Percentiles rank a stretch among this genome's conserved stretches.
Conservation (phyloP, 2,329 filamentous ascomycete genomes). For the Fusarium napiforme region DNA sequence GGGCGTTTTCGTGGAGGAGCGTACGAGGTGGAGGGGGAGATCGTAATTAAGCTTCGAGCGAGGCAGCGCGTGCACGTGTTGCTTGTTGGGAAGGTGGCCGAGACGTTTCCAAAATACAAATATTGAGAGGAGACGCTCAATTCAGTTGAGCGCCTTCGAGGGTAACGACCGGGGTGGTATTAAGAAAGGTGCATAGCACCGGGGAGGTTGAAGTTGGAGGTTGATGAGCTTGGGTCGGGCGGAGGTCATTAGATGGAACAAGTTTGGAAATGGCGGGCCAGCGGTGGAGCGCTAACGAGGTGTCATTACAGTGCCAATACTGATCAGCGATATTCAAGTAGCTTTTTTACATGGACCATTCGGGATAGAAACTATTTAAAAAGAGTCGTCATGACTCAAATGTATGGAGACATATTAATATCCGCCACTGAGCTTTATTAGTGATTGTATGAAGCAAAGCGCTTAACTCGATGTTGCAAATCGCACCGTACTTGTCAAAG, state of each 20-base stretch:
- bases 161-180: slow-evolving; percentile 29
- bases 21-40: slow-evolving; percentile 14
- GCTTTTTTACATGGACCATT: neutral
- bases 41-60: slow-evolving; percentile 21
- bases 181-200: slow-evolving; percentile 42
- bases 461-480: rapidly evolving
- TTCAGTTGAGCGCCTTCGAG: slow-evolving; percentile 23
- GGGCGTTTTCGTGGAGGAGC: neutral
- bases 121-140: neutral
- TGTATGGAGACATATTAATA: no score
- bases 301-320: slow-evolving; percentile 37
- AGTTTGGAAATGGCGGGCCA: slow-evolving; percentile 40
- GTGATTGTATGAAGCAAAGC: rapidly evolving
- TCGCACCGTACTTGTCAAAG: neutral
- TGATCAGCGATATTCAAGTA: rapidly evolving
- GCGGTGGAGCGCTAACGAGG: slow-evolving; percentile 10
- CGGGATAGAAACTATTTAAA: rapidly evolving
- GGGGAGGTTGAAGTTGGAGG: slow-evolving; percentile 29
- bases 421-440: no score
- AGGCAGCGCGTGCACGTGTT: slow-evolving; percentile 29
- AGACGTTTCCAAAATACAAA: neutral
- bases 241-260: slow-evolving; percentile 37
- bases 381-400: no score
- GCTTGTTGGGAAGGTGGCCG: neutral
- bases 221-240: slow-evolving; percentile 42